Evolutionary conservation across 208 protist species (phyloP).

Genomic region (Angomonas ambiguus): DNA sequence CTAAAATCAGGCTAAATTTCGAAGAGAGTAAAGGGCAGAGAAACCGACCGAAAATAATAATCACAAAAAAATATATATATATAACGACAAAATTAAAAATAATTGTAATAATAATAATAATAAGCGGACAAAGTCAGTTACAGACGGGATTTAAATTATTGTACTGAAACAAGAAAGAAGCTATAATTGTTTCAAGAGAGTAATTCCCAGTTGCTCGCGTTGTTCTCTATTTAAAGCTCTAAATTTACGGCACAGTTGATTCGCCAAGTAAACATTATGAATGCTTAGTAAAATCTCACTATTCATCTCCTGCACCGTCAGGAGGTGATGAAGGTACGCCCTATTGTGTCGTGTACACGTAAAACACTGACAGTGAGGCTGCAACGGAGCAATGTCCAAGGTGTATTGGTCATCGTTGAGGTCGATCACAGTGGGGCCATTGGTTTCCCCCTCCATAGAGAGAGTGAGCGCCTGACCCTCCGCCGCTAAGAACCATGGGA

Average conservation of each 20-base stretch:
- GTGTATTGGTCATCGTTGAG: constrained; percentile 66
- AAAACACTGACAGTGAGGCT: constrained; percentile 54
- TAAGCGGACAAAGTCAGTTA: no score
- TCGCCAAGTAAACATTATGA: constrained; percentile 65
- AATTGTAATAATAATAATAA: no score
- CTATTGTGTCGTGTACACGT: constrained; percentile 72
- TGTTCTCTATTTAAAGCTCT: not conserved
- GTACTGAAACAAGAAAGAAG: no score
- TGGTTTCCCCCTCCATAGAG: not conserved
- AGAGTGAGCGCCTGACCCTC: constrained; percentile 66
- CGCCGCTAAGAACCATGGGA: constrained; percentile 70
- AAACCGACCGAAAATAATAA: not conserved
- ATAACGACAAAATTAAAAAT: no score
- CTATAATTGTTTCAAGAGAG: not conserved
- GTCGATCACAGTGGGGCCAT: constrained; percentile 28
- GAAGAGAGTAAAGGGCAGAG: not conserved
- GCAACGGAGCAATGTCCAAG: constrained; percentile 57
- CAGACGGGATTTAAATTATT: no score
- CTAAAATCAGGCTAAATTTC: not conserved
- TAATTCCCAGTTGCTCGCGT: not conserved
- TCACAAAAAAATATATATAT: constrained; percentile 11
- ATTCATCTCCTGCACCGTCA: constrained; percentile 90
- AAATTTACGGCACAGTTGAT: constrained; percentile 21
- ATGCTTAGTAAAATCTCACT: constrained; percentile 73
- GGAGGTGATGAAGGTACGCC: constrained; percentile 85